Conservation (phyloP, 257 asterid species). For the Forsythia suspensa region DNA sequence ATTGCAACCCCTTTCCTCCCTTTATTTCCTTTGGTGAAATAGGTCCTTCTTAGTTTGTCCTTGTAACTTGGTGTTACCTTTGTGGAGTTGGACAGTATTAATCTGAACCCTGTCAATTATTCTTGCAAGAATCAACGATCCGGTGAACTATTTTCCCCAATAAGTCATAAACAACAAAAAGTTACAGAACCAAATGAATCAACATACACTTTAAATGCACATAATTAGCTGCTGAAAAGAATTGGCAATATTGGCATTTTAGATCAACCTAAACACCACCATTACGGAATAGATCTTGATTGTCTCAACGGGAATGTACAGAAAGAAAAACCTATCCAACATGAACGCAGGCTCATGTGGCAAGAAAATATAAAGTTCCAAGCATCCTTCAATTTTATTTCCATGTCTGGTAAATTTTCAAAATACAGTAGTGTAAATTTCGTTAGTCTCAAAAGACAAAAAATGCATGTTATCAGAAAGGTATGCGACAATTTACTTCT, state of each 20-base stretch:
- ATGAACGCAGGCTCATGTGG: not conserved
- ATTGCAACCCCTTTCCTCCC: too few species aligned
- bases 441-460: not conserved
- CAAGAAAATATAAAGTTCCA: not conserved
- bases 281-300: not conserved
- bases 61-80: too few species aligned
- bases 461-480: not conserved
- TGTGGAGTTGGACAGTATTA: too few species aligned
- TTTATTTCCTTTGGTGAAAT: too few species aligned
- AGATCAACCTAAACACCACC: not conserved
- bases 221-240: not conserved
- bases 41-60: too few species aligned
- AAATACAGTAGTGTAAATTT: not conserved
- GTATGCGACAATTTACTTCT: not conserved
- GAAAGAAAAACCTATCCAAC: not conserved
- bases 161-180: not conserved
- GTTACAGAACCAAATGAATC: not conserved
- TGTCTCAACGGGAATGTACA: not conserved
- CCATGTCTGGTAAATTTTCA: not conserved
- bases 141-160: too few species aligned
- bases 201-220: not conserved
- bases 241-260: not conserved
- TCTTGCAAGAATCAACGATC: too few species aligned
- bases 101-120: too few species aligned
- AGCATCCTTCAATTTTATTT: not conserved